Conservation (phyloP, 106 monocot species). For the Narthecium ossifragum region DNA sequence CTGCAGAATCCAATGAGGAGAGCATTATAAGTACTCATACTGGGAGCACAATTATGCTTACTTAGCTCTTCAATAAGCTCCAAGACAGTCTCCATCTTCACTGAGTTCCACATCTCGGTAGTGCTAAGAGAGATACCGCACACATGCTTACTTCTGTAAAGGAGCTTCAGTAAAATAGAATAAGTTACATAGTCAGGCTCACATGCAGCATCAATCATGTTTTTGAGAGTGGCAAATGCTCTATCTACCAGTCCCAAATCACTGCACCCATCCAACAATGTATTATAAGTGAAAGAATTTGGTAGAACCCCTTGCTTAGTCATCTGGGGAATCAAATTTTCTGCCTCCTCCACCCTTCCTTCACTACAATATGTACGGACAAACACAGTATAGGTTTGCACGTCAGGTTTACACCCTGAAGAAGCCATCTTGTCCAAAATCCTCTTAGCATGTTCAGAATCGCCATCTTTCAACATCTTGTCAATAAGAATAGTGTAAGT, state of each 20-base stretch:
- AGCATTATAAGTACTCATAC: conserved; percentile 17
- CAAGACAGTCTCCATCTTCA: conserved; percentile 26
- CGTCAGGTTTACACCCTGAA: conserved; percentile 33
- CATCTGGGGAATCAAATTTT: conserved; percentile 33
- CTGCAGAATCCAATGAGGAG: conserved; percentile 41
- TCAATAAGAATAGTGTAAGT: conserved; percentile 44
- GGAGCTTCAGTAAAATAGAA: conserved; percentile 24
- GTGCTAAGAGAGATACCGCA: conserved; percentile 2
- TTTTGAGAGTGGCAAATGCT: conserved; percentile 36
- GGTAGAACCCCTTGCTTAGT: conserved; percentile 30
- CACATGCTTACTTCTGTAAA: conserved; percentile 11
- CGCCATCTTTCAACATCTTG: conserved; percentile 35
- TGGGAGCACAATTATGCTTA: conserved; percentile 24
- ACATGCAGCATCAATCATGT: conserved; percentile 35
- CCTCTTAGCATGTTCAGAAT: conserved; percentile 22
- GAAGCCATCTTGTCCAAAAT: conserved; percentile 29
- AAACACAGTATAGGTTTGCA: conserved; percentile 33
- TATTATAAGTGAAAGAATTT: conserved; percentile 20
- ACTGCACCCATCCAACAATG: conserved; percentile 17
- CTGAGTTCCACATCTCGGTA: conserved; percentile 24
- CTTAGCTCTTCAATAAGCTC: conserved; percentile 34
- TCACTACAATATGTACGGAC: conserved; percentile 31
- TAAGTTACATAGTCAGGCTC: conserved; percentile 39
- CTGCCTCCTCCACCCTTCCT: conserved; percentile 29
- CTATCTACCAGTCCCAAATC: conserved; percentile 22